These are phyloP conservation scores for Mycena polygramma DNA, from an alignment of 768 basidiomycete genomes.

Conservation along the genomic window DNA sequence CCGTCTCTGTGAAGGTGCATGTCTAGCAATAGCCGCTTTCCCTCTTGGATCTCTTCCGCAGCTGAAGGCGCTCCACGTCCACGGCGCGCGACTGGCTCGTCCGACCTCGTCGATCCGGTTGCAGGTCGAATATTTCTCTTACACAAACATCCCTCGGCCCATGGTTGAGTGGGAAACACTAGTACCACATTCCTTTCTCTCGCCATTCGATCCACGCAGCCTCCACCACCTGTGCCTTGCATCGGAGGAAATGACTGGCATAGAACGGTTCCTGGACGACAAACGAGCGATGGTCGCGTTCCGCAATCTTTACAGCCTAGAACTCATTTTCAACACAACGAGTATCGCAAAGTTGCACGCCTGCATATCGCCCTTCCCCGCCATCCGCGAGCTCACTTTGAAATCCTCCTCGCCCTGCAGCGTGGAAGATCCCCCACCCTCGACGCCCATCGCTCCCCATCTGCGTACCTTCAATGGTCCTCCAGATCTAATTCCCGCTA, in stretches of 20 bases:
- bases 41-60: not conserved
- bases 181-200: constrained; percentile 1
- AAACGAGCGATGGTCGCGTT: not conserved
- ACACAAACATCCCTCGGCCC: not conserved
- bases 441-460: not conserved
- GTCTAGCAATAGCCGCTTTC: not conserved
- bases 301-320: not conserved
- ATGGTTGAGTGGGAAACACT: not conserved
- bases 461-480: constrained; percentile 12
- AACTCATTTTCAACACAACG: not conserved
- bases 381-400: constrained; percentile 2
- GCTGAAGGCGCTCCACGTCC: not conserved
- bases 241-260: too few relatives aligned
- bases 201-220: not conserved
- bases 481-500: not conserved
- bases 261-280: constrained; percentile 3
- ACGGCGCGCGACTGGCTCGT: not conserved
- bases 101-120: not conserved
- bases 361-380: constrained; percentile 10
- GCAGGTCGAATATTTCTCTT: not conserved
- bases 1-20: not conserved
- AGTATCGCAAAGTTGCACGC: constrained; percentile 4
- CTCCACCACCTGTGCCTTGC: too few relatives aligned
- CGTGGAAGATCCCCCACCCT: not conserved
- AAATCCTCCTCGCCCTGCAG: not conserved